Conservation (phyloP, 2,329 filamentous ascomycete genomes). For the Xylariaceae sp. region DNA sequence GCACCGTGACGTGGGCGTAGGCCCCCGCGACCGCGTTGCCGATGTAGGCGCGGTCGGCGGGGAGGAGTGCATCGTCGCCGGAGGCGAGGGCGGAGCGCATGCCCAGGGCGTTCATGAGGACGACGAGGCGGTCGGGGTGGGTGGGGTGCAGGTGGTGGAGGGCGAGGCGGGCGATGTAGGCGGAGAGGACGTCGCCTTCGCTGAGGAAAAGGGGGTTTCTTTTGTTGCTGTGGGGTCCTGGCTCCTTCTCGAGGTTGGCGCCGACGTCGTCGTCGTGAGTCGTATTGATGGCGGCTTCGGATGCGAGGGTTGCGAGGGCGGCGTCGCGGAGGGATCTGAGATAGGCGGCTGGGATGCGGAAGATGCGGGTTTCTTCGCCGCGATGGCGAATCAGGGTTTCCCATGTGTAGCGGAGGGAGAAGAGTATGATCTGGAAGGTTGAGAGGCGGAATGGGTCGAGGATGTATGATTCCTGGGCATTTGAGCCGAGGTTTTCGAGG, state of each 20-base stretch:
- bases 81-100: too few relatives aligned
- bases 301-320: conserved; percentile 22
- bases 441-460: conserved; percentile 15
- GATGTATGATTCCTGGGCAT: conserved; percentile 19
- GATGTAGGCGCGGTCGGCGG: conserved; percentile 18
- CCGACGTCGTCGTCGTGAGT: neutral
- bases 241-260: neutral
- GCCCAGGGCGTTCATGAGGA: too few relatives aligned
- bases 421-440: conserved; percentile 6
- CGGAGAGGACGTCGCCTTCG: conserved; percentile 34
- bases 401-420: conserved; percentile 25
- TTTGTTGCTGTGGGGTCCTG: conserved; percentile 3
- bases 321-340: conserved; percentile 21
- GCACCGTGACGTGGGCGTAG: conserved; percentile 15
- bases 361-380: conserved; percentile 29
- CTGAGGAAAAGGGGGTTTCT: conserved; percentile 24
- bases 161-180: conserved; percentile 31
- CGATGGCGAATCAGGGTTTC: conserved; percentile 23
- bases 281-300: too few relatives aligned
- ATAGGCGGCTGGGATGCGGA: conserved; percentile 31
- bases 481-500: conserved; percentile 22
- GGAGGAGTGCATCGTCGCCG: too few relatives aligned
- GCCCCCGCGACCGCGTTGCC: conserved; percentile 24
- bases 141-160: conserved; percentile 12
- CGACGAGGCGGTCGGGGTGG: too few relatives aligned